Percentiles rank a stretch among this genome's conserved stretches.
Evolutionary conservation across 805 yeast genomes (phyloP).

Genomic region (Ogataea nitratoaversa): DNA sequence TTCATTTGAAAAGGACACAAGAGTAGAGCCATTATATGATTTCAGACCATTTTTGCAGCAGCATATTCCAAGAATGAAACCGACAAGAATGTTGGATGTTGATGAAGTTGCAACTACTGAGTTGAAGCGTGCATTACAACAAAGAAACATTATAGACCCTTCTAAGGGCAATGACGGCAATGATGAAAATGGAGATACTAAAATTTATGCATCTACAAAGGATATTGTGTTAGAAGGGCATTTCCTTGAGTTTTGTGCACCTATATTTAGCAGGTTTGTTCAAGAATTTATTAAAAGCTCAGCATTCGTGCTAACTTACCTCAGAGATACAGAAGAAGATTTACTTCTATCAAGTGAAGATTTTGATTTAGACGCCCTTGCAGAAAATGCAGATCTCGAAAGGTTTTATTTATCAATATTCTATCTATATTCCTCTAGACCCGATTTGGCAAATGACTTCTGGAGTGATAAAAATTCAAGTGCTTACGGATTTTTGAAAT

Average conservation of each 20-base stretch:
- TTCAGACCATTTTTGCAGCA: constrained; percentile 62
- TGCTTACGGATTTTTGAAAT: constrained; percentile 73
- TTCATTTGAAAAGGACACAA: constrained; percentile 8
- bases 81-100: constrained; percentile 49
- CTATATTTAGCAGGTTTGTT: constrained; percentile 47
- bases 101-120: constrained; percentile 39
- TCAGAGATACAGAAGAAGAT: constrained; percentile 74
- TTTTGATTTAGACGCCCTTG: constrained; percentile 55
- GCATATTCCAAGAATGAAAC: constrained; percentile 55
- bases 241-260: constrained; percentile 34
- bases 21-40: constrained; percentile 45
- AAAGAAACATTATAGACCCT: constrained; percentile 19
- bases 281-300: constrained; percentile 55
- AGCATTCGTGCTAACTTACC: constrained; percentile 60
- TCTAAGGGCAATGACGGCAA: constrained; percentile 12
- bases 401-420: constrained; percentile 76
- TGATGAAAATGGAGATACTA: constrained; percentile 24
- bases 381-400: constrained; percentile 80
- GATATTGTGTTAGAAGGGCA: constrained; percentile 23
- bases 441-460: constrained; percentile 51
- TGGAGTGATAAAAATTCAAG: constrained; percentile 69
- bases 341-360: constrained; percentile 53
- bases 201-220: constrained; percentile 20
- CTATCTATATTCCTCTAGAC: constrained; percentile 61
- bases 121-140: constrained; percentile 27